Percentiles rank a stretch among this genome's conserved stretches.
Conservation (phyloP, 1,284 basidiomycete species). For the Microbotryum violaceum region DNA sequence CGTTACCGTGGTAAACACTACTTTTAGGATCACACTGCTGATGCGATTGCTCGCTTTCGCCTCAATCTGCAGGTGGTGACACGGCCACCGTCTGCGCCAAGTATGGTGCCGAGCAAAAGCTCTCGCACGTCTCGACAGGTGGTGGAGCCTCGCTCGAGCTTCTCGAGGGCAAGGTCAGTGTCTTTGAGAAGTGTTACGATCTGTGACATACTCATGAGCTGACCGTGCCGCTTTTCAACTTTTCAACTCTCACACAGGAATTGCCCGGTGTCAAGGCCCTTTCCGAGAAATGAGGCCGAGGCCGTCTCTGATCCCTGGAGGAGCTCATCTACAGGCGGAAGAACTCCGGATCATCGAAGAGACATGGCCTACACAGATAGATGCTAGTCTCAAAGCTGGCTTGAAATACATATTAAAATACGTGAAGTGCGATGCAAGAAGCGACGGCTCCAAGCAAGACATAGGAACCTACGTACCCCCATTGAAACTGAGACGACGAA, state of each 20-base stretch:
- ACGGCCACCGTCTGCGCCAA: slow-evolving; percentile 79
- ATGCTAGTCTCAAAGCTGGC: too few relatives aligned
- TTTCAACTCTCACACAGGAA: slow-evolving; percentile 48
- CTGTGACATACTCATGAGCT: not conserved
- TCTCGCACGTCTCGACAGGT: slow-evolving; percentile 94
- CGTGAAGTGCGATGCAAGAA: too few relatives aligned
- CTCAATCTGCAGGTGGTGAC: slow-evolving; percentile 57
- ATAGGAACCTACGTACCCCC: too few relatives aligned
- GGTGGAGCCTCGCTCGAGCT: slow-evolving; percentile 93
- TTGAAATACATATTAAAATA: too few relatives aligned
- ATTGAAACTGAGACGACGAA: too few relatives aligned
- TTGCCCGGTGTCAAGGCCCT: slow-evolving; percentile 78
- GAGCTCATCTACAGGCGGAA: too few relatives aligned
- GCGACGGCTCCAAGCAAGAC: too few relatives aligned
- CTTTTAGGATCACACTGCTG: not conserved
- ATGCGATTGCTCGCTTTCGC: not conserved
- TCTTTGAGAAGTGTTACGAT: not conserved
- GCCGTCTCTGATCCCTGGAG: not conserved
- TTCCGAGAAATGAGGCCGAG: slow-evolving; percentile 52
- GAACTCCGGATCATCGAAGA: too few relatives aligned
- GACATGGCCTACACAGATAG: too few relatives aligned
- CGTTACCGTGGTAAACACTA: slow-evolving; percentile 3
- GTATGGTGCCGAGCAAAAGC: slow-evolving; percentile 71
- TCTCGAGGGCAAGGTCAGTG: slow-evolving; percentile 83
- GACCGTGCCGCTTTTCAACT: too few relatives aligned